Evolutionary conservation across 305 asterid genomes (phyloP), one percentile per base, ranked within the genome.

Genomic region (Fraxinus greggii): DNA sequence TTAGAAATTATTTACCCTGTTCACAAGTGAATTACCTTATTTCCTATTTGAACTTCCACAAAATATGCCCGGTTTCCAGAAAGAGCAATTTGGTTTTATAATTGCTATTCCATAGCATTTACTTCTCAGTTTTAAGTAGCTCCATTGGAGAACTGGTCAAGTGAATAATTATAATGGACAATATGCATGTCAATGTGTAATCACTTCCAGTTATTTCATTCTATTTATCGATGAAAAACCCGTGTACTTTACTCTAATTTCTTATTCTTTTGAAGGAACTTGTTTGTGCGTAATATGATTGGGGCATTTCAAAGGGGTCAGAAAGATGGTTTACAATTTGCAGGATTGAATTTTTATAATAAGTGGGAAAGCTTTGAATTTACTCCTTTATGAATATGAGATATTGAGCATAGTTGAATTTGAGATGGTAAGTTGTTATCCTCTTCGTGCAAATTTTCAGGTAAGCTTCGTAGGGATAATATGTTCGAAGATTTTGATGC

Each of bases 401-500:
- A 13, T 17, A 31, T 17, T 29, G 35, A 65, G 21, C 35, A 3
- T 24, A 65, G 73, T 26, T 65, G 73, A 26, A 65, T 26, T 10
- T 31, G 38, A 29, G 24, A 69, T 69, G 9, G 75, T 28, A 69
- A 29, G 5, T 29, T 26, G 40, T 69, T 31, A 1, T 19, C 73
- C 45, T 40, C 56, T 31, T 81, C 61, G 8, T 21, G 23, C 51
- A 40, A 78, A 85, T 79, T 51, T 85, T 86, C 88, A 92, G 95
- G 94, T 79, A 90, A 86, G 86, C 85, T 54, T 67, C 88, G 38
- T 79, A 86, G 86, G 83, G 87, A 87, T 84, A 80, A 80, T 17
- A 15, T 17, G n/a, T 70, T 3, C 59, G 95, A 91, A 36, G 90
- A 87, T 79, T 85, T 13, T 56, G 92, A 91, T 78, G 90, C 85